Evolutionary conservation across 768 basidiomycete species (phyloP), one percentile per base, ranked within the genome.

Genomic region (Hygrophorus pudorinus): DNA sequence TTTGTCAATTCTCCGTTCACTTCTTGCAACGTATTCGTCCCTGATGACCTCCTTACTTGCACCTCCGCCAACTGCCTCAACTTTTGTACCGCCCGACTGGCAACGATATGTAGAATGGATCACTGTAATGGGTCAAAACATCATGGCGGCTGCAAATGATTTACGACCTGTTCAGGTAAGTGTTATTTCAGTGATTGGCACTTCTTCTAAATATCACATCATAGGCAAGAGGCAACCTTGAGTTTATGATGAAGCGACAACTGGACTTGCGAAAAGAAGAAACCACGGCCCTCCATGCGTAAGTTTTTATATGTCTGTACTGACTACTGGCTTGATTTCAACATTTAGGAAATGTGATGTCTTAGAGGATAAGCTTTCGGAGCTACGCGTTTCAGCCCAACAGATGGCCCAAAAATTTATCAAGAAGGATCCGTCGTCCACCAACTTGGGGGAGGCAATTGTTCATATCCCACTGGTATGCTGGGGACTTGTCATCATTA

Each of bases 111-210:
- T 85, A 1, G 84, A 88, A 56, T 89, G 89, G 84, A 82, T 92
- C 42, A 78, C 73, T 9, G 68, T 85, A 1, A 73, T 90, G 42
- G 78, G 78, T 5, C 84, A 88, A 59, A 94, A 93, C 59, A 72
- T 94, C 45, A 87, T 92, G 78, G 85, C 82, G 11, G 85, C 86
- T 13, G 86, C 85, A 30, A 94, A 94, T 55, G 89, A 91, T 53
- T 63, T 93, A 41, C 76, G 91, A 18, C 90, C 89, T 1, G 84
- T 91, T 4, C 90, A 93, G 73, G 88, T 81, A 50, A 34, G 44
- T 37, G 12, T 36, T 28, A 28, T 39, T 31, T 48, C 21, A 7
- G 3, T 16, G 14, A n/a, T 41, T 41, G n/a, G 13, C 21, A 47
- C 18, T 20, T 40, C 30, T 38, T 38, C 24, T 44, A 38, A 21